phyloP scores from a whole-genome alignment of 2,329 filamentous ascomycete species.

The Fusarium paranaense region DNA sequence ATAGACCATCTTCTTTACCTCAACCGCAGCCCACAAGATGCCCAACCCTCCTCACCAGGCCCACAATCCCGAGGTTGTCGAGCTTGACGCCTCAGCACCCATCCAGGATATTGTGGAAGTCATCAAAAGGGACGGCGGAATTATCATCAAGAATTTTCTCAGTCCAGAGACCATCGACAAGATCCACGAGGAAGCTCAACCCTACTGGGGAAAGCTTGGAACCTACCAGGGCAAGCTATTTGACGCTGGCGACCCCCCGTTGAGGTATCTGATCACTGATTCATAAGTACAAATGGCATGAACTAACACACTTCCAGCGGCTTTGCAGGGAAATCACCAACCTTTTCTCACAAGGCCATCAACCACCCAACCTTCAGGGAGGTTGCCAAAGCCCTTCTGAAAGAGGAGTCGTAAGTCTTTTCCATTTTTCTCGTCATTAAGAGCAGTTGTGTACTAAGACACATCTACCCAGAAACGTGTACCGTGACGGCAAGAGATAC shows the following conservation, averaged over 20 bases:
- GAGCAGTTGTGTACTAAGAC: not conserved
- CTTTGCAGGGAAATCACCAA: constrained; percentile 7
- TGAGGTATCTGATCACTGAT: not conserved
- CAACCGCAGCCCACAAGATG: not conserved
- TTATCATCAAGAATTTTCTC: constrained; percentile 17
- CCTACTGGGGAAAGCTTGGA: not conserved
- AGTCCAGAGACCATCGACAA: not conserved
- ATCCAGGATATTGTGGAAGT: constrained; percentile 1
- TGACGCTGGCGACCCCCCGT: not conserved
- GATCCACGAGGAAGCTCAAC: constrained; percentile 1
- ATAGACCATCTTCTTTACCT: not conserved
- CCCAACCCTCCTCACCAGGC: constrained; percentile 8
- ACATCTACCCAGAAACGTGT: not conserved
- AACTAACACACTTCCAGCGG: not conserved
- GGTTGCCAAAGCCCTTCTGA: constrained; percentile 2
- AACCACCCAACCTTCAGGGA: constrained; percentile 8
- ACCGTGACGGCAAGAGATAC: constrained; percentile 1
- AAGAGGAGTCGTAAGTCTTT: constrained; percentile 4
- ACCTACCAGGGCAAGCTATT: constrained; percentile 4
- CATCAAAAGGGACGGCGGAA: constrained; percentile 5
- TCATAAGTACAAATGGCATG: not conserved
- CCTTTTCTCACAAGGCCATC: constrained; percentile 4
- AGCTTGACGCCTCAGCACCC: not conserved
- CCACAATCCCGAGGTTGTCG: constrained; percentile 8
- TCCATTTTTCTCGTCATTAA: not conserved